These are phyloP conservation scores for Penicillium bovifimosum DNA, from an alignment of 495 filamentous ascomycete genomes.

Conservation along the genomic window DNA sequence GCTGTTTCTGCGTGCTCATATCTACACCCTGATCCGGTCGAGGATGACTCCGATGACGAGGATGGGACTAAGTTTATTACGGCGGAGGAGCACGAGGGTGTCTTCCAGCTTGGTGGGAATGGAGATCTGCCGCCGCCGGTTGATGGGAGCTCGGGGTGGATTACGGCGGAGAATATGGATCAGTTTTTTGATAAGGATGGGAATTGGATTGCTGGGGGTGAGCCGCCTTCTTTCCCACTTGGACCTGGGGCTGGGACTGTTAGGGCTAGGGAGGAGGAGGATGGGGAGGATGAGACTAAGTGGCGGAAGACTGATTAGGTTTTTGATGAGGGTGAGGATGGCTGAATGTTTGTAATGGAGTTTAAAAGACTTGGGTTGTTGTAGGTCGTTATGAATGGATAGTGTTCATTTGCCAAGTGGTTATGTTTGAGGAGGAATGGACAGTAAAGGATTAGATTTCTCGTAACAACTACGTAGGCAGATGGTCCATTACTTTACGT, in stretches of 20 bases:
- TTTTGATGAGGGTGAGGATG: neutral
- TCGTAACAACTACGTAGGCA: constrained; percentile 24
- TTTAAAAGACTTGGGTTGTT: neutral
- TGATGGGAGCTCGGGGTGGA: constrained; percentile 88
- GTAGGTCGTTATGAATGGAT: neutral
- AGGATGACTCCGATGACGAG: constrained; percentile 40
- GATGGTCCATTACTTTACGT: no score
- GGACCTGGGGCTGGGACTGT: constrained; percentile 56
- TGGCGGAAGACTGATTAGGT: constrained; percentile 57
- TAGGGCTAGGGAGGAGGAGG: constrained; percentile 40
- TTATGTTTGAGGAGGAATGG: neutral
- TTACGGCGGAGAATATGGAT: constrained; percentile 90
- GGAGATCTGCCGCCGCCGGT: constrained; percentile 67
- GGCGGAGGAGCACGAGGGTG: constrained; percentile 30
- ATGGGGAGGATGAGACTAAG: constrained; percentile 49
- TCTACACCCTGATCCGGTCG: constrained; percentile 76
- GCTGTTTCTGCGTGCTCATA: constrained; percentile 84
- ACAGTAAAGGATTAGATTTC: neutral
- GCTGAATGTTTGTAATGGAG: neutral
- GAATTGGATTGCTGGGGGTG: constrained; percentile 49
- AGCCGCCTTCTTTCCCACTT: constrained; percentile 34
- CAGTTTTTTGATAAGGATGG: constrained; percentile 68
- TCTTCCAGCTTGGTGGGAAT: constrained; percentile 34
- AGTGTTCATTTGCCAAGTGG: neutral
- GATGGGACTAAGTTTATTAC: constrained; percentile 31